phyloP scores from a whole-genome alignment of 495 filamentous ascomycete species.

The Pyrenopolyporus hunteri region DNA sequence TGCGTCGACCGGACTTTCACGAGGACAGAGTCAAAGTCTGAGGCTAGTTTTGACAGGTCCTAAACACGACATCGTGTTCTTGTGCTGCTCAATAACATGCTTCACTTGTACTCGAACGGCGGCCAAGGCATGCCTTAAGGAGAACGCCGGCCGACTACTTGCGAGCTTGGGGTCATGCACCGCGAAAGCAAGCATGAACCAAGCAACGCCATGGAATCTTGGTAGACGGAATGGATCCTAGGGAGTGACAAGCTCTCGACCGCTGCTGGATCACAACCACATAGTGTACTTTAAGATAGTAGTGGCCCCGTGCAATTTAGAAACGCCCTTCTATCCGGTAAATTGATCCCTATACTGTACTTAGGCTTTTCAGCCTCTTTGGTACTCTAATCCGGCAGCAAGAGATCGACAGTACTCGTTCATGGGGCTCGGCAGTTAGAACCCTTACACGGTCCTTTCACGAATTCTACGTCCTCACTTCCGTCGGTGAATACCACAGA shows the following conservation, averaged over 20 bases:
- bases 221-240: neutral
- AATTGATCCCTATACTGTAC: neutral
- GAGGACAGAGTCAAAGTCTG: constrained; percentile 32
- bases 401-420: constrained; percentile 9
- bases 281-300: constrained; percentile 14
- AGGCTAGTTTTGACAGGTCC: constrained; percentile 38
- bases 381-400: neutral
- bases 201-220: neutral
- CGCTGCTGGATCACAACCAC: neutral
- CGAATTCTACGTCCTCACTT: constrained; percentile 17
- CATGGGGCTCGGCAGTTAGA: constrained; percentile 23
- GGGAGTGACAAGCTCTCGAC: neutral
- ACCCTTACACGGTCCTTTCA: constrained; percentile 18
- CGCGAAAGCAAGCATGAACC: neutral
- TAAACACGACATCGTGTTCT: constrained; percentile 27
- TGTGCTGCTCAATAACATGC: constrained; percentile 26
- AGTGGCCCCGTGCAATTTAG: constrained; percentile 15
- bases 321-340: neutral
- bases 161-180: neutral
- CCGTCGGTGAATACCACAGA: constrained; percentile 34
- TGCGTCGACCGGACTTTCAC: constrained; percentile 24
- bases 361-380: neutral
- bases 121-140: neutral
- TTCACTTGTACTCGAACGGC: constrained; percentile 5
- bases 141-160: neutral